Evolutionary conservation across 169 alveolate species (phyloP).

Genomic region (Babesia sp.): DNA sequence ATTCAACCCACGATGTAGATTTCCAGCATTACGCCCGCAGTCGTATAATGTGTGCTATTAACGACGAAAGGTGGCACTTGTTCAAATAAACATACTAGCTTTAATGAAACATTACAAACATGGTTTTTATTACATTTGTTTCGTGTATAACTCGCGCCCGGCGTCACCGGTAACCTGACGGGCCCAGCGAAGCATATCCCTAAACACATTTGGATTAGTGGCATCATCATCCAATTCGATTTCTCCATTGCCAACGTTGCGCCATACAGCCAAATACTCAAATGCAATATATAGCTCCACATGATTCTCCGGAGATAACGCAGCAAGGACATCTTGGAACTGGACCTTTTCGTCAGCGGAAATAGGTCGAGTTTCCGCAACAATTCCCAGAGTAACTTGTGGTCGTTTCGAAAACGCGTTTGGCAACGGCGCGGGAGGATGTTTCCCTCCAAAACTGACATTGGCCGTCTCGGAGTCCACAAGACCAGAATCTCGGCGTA

Average conservation of each 20-base stretch:
- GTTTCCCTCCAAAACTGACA: conserved; percentile 20
- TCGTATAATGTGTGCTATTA: conserved; percentile 28
- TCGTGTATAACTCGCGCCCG: no score
- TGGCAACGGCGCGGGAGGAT: conserved; percentile 1
- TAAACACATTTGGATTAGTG: conserved; percentile 75
- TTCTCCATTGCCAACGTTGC: conserved; percentile 76
- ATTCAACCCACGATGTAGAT: conserved; percentile 67
- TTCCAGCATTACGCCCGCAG: conserved; percentile 64
- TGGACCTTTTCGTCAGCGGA: conserved; percentile 54
- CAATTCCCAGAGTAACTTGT: conserved; percentile 1
- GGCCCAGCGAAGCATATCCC: conserved; percentile 61
- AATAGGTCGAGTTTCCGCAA: conserved; percentile 9
- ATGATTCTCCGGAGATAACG: conserved; percentile 46
- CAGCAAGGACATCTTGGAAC: conserved; percentile 37
- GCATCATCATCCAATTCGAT: conserved; percentile 77
- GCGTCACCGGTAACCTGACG: background rate
- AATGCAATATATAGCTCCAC: conserved; percentile 72
- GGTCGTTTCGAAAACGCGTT: background rate
- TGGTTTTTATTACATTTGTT: background rate
- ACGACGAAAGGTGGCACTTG: conserved; percentile 26
- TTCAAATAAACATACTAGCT: background rate
- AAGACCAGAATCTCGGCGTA: conserved; percentile 32
- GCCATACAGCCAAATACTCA: conserved; percentile 78
- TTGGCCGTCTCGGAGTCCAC: conserved; percentile 50
- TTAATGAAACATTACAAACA: background rate